Percentiles rank a stretch among this genome's conserved stretches.
These are phyloP conservation scores for Backusella australiensis DNA, from an alignment of 192 early-diverging fungal genomes.

Conservation along the genomic window DNA sequence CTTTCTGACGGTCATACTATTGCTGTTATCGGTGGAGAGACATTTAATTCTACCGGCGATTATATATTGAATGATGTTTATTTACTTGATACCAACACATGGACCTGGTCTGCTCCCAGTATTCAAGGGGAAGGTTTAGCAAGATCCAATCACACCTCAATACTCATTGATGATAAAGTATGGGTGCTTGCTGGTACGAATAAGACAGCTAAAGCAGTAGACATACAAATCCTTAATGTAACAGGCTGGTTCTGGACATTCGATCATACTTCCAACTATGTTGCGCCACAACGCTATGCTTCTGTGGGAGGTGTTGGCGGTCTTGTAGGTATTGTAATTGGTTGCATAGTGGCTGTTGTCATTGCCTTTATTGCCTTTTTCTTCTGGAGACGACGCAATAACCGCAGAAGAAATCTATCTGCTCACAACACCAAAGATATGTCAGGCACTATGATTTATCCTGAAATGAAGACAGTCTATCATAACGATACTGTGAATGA, in stretches of 20 bases:
- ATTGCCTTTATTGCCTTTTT: background rate
- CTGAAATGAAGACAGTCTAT: background rate
- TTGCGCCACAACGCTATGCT: background rate
- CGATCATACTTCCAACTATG: background rate
- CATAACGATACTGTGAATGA: background rate
- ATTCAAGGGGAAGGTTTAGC: background rate
- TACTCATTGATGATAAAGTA: background rate
- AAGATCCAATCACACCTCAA: slow-evolving; percentile 14
- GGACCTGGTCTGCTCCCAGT: background rate
- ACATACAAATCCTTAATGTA: slow-evolving; percentile 19
- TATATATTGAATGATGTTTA: slow-evolving; percentile 9
- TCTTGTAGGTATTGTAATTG: slow-evolving; percentile 3
- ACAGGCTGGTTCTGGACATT: slow-evolving; percentile 1
- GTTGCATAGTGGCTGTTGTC: background rate
- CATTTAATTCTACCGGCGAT: background rate
- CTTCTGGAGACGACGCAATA: background rate
- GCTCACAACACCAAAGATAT: background rate
- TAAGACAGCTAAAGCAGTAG: slow-evolving; percentile 2
- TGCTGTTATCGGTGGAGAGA: slow-evolving; percentile 8
- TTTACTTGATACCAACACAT: slow-evolving; percentile 15
- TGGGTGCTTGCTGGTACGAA: slow-evolving; percentile 17
- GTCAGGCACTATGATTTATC: background rate
- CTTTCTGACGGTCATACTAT: slow-evolving; percentile 12
- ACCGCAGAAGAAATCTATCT: background rate
- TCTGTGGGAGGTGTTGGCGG: slow-evolving; percentile 8